Conservation (phyloP, 805 yeast genomes). For the Cephaloascus albidus region DNA sequence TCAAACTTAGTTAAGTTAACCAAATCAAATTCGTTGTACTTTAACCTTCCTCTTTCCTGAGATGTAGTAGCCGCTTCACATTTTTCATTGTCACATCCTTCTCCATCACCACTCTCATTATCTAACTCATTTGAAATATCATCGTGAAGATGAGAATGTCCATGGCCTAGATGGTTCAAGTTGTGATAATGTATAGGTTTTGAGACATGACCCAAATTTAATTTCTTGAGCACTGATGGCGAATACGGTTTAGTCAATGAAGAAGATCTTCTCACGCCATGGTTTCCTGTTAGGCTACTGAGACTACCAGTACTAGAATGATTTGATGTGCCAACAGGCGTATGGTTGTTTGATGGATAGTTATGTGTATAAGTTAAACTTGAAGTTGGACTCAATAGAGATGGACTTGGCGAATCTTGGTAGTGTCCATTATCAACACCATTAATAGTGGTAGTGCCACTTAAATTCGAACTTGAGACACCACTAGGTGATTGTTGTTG, state of each 20-base stretch:
- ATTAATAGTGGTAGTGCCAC: background rate
- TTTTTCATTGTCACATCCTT: no score
- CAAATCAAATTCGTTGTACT: background rate
- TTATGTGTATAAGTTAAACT: no score
- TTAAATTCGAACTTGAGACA: background rate
- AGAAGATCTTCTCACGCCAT: background rate
- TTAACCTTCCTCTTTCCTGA: no score
- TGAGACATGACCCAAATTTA: background rate
- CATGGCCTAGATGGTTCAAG: background rate
- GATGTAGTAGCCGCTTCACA: no score
- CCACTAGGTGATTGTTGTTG: background rate
- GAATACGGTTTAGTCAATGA: background rate
- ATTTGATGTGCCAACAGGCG: no score
- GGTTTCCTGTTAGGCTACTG: no score
- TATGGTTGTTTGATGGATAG: no score
- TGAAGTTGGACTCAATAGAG: no score
- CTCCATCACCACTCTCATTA: background rate
- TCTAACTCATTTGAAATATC: background rate
- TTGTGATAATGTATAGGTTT: background rate
- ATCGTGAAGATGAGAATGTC: background rate
- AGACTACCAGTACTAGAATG: no score
- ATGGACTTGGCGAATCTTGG: no score
- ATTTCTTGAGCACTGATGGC: background rate
- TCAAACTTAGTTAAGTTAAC: background rate
- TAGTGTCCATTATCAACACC: no score